A percentile compares a stretch with the other conserved stretches of the same genome.
Conservation (phyloP, 805 yeast genomes). For the Diddensiella transvaalensis region DNA sequence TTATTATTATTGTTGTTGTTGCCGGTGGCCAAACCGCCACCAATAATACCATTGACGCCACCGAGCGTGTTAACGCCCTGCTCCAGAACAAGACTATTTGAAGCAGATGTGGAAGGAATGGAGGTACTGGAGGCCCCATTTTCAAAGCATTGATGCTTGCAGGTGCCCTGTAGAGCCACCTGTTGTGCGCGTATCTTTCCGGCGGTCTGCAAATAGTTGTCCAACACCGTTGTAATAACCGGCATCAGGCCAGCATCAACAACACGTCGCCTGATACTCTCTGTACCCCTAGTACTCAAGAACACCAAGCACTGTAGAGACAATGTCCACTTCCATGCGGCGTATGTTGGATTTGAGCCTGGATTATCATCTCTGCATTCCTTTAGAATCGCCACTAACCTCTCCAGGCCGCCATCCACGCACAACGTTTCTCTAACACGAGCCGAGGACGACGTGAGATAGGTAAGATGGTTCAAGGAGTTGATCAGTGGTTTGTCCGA, state of each 20-base stretch:
- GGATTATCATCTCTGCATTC: conserved; percentile 53
- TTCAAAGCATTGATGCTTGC: not conserved
- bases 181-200: not conserved
- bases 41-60: conserved; percentile 1
- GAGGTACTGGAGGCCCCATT: conserved; percentile 1
- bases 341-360: conserved; percentile 37
- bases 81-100: not conserved
- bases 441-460: conserved; percentile 77
- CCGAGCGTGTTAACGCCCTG: not conserved
- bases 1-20: conserved; percentile 4
- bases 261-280: conserved; percentile 74
- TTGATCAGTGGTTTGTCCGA: conserved; percentile 86
- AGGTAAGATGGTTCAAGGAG: conserved; percentile 85
- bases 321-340: conserved; percentile 97
- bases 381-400: conserved; percentile 79
- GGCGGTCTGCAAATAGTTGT: conserved; percentile 57
- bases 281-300: conserved; percentile 91
- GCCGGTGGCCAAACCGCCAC: not conserved
- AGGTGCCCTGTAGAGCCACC: not conserved
- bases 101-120: conserved; percentile 12
- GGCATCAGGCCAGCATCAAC: conserved; percentile 92
- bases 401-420: conserved; percentile 86
- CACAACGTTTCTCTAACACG: conserved; percentile 89
- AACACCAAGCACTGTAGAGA: conserved; percentile 90
- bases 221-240: conserved; percentile 84